Evolutionary conservation across 148 eudicot species (phyloP).

Genomic region (Simmondsia chinensis): DNA sequence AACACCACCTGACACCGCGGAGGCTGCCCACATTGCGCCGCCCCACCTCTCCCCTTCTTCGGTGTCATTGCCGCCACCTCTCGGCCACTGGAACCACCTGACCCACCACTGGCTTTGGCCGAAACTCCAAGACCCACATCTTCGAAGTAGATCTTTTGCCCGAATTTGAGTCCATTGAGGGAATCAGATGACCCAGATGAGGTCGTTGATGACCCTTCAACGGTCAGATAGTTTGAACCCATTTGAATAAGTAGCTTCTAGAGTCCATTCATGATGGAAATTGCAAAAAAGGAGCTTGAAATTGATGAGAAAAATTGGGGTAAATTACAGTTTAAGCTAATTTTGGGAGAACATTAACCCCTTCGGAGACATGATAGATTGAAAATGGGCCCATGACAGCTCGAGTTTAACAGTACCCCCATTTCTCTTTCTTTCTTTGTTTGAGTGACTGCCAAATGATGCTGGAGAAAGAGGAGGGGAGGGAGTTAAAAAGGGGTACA

Average conservation of each 20-base stretch:
- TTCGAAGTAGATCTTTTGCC: conserved; percentile 80
- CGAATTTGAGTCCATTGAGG: conserved; percentile 57
- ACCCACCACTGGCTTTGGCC: conserved; percentile 22
- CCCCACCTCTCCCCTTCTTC: conserved; percentile 38
- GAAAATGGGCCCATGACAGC: conserved; percentile 54
- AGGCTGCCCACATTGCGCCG: conserved; percentile 41
- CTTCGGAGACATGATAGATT: conserved; percentile 21
- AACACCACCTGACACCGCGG: conserved; percentile 87
- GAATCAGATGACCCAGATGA: conserved; percentile 33
- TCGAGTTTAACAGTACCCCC: conserved; percentile 10
- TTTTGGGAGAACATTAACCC: too few species aligned
- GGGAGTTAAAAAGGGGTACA: too few species aligned
- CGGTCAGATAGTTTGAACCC: conserved; percentile 31
- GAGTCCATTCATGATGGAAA: conserved; percentile 37
- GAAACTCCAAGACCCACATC: conserved; percentile 38
- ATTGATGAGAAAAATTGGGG: too few species aligned
- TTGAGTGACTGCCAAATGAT: too few species aligned
- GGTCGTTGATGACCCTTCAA: conserved; percentile 21
- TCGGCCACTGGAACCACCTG: conserved; percentile 10
- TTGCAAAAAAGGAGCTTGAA: too few species aligned
- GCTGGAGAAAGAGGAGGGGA: too few species aligned
- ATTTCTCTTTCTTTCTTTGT: background rate
- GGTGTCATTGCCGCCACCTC: conserved; percentile 11
- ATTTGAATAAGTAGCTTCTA: conserved; percentile 27
- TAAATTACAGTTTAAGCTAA: conserved; percentile 20